Base-by-base conservation (phyloP, 1,139 yeast genomes). In the Nematodospora anomalae region DNA sequence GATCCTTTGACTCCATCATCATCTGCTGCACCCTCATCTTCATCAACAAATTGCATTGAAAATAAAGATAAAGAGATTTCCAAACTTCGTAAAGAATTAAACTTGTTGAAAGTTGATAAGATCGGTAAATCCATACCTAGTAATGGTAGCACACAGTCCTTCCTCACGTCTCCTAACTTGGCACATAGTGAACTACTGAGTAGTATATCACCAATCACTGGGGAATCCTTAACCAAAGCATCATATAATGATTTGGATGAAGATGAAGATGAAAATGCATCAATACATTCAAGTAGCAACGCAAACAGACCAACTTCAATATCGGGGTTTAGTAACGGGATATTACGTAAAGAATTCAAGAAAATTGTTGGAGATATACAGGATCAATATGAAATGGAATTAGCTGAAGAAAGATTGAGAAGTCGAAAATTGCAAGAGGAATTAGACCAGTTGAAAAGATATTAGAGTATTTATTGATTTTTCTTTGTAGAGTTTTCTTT, bases 331-430 rank as follows among this genome's bases (percentile, higher is more conserved):
- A 64, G 71, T 49, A 67, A 58, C 36, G 73, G 68, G 1, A 77
- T 82, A 2, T 62, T 85, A 48, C 69, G 89, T 40, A 75, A 80
- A 47, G 90, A 85, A 57, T 85, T 85, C 64, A 80, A 79, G 51
- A 79, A 77, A 50, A 72, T 84, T 28, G 81, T 84, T 1, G 65
- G 69, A 37, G 83, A 79, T 32, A 71, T 85, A 44, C 84, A 80
- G 44, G 75, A 70, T 30, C 78, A 74, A 43, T 82, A 82, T 50
- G 82, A 77, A 45, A 57, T 65, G 18, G 84, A 81, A 47, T 55
- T 83, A 41, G 67, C 71, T 30, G 74, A 72, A 51, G 87, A 81
- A 53, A 70, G 79, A 35, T 53, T 66, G n/a, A 79, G 72, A 44
- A 65, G 80, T 45, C 64, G 71, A 41, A 71, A 78, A 50, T 58